Base-by-base conservation (phyloP, 257 asterid genomes). In the Leptodermis oblonga region DNA sequence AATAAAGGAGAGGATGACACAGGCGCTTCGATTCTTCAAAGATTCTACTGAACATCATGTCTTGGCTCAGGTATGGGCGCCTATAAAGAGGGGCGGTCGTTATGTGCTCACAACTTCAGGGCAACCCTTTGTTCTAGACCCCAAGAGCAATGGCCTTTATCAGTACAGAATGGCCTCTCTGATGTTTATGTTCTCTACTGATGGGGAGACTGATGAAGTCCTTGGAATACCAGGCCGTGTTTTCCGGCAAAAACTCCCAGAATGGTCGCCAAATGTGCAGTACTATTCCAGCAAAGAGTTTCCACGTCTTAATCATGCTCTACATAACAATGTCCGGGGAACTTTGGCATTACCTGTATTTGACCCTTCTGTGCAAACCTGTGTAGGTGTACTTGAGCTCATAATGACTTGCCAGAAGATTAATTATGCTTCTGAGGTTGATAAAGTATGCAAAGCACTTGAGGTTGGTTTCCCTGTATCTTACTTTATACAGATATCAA, bases 201-300 rank as follows among this genome's bases (percentile, higher is more conserved):
- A 88, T 41, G 92, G 89, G 52, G 96, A 85, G 73, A 70, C 82
- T 31, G 91, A 90, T 41, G 92, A 79, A 45, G 85, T 78, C 64
- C 86, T 88, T 8, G 97, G 98, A 72, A 88, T 92, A 70, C 97
- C 97, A 0, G 97, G 96, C 25, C 92, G 97, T 42, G 97, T 91
- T 62, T 91, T 85, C 75, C 74, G 81, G 65, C 85, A 86, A 71
- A 91, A 80, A 81, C 76, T 89, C 68, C 98, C 98, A 1, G 97
- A 92, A 73, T 92, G 98, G 98, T 86, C 98, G 9, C 98, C 98
- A 30, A 85, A 92, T 78, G 98, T 92, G 80, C 98, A 87, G 82
- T 92, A 90, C 53, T 92, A 92, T 74, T 85, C 98, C 31, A 88
- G 96, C 83, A 84, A 88, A 74, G 98, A 92, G 78, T 92, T 83